Conservation (phyloP, 2,329 filamentous ascomycete genomes). For the Fusarium haematococcum region DNA sequence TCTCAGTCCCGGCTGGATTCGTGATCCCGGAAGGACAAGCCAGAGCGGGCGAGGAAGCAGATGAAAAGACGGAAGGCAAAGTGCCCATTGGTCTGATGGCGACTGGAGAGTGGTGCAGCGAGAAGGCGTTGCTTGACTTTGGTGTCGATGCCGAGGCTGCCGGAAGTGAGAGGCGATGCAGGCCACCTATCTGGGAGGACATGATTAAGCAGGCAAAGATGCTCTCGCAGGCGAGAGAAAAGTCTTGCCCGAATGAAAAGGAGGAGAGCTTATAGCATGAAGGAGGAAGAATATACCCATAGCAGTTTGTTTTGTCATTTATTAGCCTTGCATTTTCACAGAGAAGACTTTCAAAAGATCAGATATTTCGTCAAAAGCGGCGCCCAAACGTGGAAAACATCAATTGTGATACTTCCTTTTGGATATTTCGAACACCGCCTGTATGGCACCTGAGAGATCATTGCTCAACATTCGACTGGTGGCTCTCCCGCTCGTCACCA, state of each 20-base stretch:
- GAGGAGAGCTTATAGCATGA: background rate
- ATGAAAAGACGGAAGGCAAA: slow-evolving; percentile 50
- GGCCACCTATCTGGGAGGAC: slow-evolving; percentile 16
- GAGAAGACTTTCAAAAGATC: background rate
- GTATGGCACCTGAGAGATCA: too few species aligned
- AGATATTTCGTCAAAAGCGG: background rate
- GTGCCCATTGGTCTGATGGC: slow-evolving; percentile 67
- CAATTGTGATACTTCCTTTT: background rate
- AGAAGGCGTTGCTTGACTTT: slow-evolving; percentile 61
- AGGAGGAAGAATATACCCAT: background rate
- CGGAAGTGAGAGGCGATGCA: slow-evolving; percentile 34
- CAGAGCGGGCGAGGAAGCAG: slow-evolving; percentile 46
- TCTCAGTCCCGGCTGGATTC: slow-evolving; percentile 59
- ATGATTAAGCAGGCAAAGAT: slow-evolving; percentile 4
- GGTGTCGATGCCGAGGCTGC: slow-evolving; percentile 59
- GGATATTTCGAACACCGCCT: too few species aligned
- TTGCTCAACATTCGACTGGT: background rate
- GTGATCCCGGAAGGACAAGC: slow-evolving; percentile 50
- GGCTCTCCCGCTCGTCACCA: background rate
- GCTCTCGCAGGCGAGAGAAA: background rate
- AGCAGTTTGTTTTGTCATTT: background rate
- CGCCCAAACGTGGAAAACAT: background rate
- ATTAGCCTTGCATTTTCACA: background rate
- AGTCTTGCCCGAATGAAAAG: slow-evolving; percentile 33
- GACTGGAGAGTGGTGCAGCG: slow-evolving; percentile 64